phyloP scores from a whole-genome alignment of 1,284 basidiomycete genomes.

The Irpex sp. region DNA sequence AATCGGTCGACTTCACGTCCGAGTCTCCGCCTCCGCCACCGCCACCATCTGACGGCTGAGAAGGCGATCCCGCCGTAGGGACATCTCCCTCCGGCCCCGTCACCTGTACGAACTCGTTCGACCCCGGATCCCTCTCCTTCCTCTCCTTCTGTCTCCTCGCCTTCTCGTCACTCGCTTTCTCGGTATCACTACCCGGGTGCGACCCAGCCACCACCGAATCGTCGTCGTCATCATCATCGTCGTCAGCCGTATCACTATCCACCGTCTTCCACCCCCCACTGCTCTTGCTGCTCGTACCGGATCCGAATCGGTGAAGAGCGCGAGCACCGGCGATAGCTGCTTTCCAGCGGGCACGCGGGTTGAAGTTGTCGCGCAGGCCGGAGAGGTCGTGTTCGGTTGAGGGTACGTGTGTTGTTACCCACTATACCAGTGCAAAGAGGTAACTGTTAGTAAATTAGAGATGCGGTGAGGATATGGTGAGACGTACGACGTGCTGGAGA shows the following conservation, averaged over 20 bases:
- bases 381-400: constrained; percentile 70
- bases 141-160: background rate
- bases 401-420: constrained; percentile 62
- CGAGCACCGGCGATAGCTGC: constrained; percentile 63
- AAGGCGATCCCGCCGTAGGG: constrained; percentile 3
- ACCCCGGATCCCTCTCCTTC: constrained; percentile 15
- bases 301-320: constrained; percentile 39
- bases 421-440: constrained; percentile 35
- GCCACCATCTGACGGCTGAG: background rate
- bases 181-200: background rate
- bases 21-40: background rate
- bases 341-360: constrained; percentile 66
- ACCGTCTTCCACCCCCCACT: constrained; percentile 25
- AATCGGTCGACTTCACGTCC: background rate
- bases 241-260: constrained; percentile 23
- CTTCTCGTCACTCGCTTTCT: background rate
- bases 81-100: constrained; percentile 24
- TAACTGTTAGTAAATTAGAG: background rate
- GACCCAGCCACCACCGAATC: background rate
- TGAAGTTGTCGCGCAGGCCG: constrained; percentile 77
- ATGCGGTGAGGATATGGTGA: background rate
- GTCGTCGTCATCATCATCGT: constrained; percentile 26
- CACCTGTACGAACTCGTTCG: constrained; percentile 27
- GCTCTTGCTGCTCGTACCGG: constrained; percentile 17
- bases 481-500: constrained; percentile 43